Evolutionary conservation across 2,329 filamentous ascomycete species (phyloP).

Genomic region (Scytalidium lignicola): DNA sequence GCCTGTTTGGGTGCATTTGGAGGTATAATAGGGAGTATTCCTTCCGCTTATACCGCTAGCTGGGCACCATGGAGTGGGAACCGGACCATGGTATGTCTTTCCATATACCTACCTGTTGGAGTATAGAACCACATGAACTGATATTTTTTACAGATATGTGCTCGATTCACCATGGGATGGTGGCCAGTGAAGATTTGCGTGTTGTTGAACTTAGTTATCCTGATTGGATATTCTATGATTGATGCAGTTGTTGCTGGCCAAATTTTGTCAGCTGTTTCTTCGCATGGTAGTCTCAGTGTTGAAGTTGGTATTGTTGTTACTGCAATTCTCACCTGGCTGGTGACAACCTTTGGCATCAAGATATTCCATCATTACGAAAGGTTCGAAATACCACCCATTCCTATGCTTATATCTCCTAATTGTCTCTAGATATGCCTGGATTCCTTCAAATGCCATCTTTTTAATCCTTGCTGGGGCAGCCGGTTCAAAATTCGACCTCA

Average conservation of each 20-base stretch:
- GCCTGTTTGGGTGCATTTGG: constrained; percentile 53
- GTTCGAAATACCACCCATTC: constrained; percentile 19
- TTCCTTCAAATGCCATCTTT: constrained; percentile 56
- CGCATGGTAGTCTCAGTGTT: constrained; percentile 52
- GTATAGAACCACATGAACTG: constrained; percentile 28
- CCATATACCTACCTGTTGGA: neutral
- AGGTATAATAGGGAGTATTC: constrained; percentile 46
- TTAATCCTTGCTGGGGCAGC: constrained; percentile 58
- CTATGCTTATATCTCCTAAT: neutral
- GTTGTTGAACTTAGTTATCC: constrained; percentile 55
- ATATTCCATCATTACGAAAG: constrained; percentile 66
- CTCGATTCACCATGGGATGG: constrained; percentile 60
- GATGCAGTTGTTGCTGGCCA: constrained; percentile 63
- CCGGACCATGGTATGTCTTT: constrained; percentile 47
- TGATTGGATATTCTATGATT: constrained; percentile 58
- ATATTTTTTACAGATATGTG: constrained; percentile 31
- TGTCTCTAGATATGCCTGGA: constrained; percentile 49
- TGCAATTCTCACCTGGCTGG: constrained; percentile 55
- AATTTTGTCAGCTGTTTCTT: constrained; percentile 60
- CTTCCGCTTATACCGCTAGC: constrained; percentile 55
- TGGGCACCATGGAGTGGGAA: constrained; percentile 58
- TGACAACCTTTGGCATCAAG: constrained; percentile 64
- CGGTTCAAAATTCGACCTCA: constrained; percentile 52
- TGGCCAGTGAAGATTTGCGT: constrained; percentile 60
- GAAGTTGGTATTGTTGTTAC: constrained; percentile 64